These are phyloP conservation scores for Malus fusca DNA, from an alignment of 306 rosid species.

Conservation along the genomic window DNA sequence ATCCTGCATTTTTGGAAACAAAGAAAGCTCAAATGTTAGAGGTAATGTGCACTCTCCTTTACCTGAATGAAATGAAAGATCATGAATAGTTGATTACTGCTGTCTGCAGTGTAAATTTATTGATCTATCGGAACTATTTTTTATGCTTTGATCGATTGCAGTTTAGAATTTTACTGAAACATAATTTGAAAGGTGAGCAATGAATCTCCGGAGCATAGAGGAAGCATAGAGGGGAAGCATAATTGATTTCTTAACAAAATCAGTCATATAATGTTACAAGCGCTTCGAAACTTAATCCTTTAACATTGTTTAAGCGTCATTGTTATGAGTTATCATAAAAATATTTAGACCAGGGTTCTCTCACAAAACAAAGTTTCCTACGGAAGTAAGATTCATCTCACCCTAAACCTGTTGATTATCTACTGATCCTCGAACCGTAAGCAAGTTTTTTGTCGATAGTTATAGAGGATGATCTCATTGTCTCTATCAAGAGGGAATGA, in stretches of 20 bases:
- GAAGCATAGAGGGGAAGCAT: not conserved
- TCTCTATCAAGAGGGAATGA: too few relatives aligned
- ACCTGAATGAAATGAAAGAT: not conserved
- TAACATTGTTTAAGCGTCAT: not conserved
- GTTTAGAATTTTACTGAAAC: not conserved
- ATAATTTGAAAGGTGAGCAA: not conserved
- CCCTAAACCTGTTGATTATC: too few relatives aligned
- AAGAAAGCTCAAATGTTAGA: not conserved
- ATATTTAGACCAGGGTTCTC: too few relatives aligned
- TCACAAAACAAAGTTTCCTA: too few relatives aligned
- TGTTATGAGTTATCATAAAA: too few relatives aligned
- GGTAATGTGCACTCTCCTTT: not conserved
- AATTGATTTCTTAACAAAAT: not conserved
- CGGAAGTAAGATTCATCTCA: too few relatives aligned
- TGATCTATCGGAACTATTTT: not conserved
- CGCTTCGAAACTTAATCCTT: not conserved
- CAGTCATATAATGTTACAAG: not conserved
- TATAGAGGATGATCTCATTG: too few relatives aligned
- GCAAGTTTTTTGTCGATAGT: too few relatives aligned
- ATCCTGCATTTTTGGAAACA: constrained; percentile 29
- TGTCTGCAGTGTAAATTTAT: not conserved
- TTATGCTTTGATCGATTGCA: not conserved
- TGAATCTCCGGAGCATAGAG: not conserved
- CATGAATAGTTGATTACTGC: not conserved
- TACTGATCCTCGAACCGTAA: too few relatives aligned